Base-by-base conservation (phyloP, 106 monocot genomes). In the Triglochin maritima region DNA sequence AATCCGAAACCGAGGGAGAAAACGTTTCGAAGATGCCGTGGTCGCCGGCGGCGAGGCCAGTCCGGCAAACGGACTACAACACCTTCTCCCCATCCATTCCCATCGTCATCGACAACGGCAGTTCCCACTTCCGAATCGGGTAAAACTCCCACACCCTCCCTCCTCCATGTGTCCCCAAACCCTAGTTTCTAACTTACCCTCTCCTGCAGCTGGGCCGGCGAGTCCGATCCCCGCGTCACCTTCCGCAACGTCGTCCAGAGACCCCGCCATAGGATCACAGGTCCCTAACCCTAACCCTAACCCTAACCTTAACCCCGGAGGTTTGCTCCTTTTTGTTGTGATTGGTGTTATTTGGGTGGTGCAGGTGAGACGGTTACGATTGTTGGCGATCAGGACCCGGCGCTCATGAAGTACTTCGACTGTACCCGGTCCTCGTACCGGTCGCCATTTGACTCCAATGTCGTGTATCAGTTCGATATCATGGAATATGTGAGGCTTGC, bases 41-140 rank as follows among this genome's bases (percentile, higher is more conserved):
- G 50, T 8, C 51, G 67, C 47, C 69, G 41, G 63, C 52, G 5
- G 41, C 47, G 7, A 76, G 75, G 16, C 74, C 86, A 5, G 8
- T 55, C n/a, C 68, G 94, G 74, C 87, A 96, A 44, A 51, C 71
- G 8, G 96, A 96, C 65, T 96, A 82, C 74, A 41, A 59, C 16
- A 50, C 59, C 46, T 91, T 91, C 79, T 72, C 90, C n/a, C 50
- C 81, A 3, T 5, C 72, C 10, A 79, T 74, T 50, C 88, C 96
- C 50, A 96, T 96, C 71, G 85, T 96, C 56, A 91, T 96, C 76
- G 96, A 96, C 79, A 96, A 96, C 59, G 91, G 96, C 59, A 82
- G 80, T 71, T 82, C 75, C 76, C 51, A 57, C 63, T 96, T 88
- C 78, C 83, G 88, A 1, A 91, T 91, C 69, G 96, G 96, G 96